phyloP scores from a whole-genome alignment of 202 grass and related monocot species.

The Sporobolus alterniflorus region DNA sequence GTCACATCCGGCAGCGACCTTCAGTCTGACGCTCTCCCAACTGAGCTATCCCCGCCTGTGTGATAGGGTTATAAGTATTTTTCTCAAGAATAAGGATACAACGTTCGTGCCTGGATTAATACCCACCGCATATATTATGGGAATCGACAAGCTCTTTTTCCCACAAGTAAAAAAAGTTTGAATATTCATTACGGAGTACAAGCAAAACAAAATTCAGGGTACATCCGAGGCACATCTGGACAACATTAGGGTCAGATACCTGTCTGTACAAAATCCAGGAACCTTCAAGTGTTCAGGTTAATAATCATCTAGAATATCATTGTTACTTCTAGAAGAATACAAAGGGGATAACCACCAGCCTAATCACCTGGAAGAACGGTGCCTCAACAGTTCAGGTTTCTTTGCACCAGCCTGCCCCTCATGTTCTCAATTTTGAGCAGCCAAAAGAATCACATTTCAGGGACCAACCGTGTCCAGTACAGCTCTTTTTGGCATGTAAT shows the following conservation, averaged over 20 bases:
- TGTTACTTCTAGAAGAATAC: constrained; percentile 43
- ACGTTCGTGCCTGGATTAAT: too few relatives aligned
- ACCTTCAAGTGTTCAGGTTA: constrained; percentile 23
- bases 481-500: neutral
- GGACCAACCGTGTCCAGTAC: neutral
- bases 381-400: neutral
- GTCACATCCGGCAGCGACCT: too few relatives aligned
- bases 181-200: neutral
- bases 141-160: too few relatives aligned
- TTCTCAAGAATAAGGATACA: too few relatives aligned
- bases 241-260: constrained; percentile 21
- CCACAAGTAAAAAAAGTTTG: neutral
- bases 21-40: constrained; percentile 98
- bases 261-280: constrained; percentile 9
- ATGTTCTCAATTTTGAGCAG: neutral
- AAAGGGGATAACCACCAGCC: constrained; percentile 18
- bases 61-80: too few relatives aligned
- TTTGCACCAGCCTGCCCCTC: neutral
- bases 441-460: neutral
- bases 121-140: too few relatives aligned
- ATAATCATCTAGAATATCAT: constrained; percentile 22
- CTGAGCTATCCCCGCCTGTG: constrained; percentile 70
- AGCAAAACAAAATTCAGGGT: neutral
- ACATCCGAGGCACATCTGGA: neutral
- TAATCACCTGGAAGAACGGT: neutral